Percentiles rank a stretch among this genome's conserved stretches.
Evolutionary conservation across 2,329 filamentous ascomycete species (phyloP).

Genomic region (Stagonosporopsis tanaceti): DNA sequence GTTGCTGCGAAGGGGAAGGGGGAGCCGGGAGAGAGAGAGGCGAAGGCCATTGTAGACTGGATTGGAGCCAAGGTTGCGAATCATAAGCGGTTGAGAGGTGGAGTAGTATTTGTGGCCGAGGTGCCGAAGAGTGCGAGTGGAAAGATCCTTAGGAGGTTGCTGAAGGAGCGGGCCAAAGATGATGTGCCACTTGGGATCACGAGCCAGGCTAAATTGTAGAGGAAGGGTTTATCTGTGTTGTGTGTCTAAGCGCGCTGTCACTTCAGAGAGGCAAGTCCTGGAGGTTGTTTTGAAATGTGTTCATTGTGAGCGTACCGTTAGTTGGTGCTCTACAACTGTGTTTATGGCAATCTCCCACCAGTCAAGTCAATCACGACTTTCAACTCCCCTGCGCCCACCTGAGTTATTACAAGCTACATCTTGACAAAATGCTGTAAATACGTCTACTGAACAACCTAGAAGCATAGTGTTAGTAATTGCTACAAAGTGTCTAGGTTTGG

Average conservation of each 20-base stretch:
- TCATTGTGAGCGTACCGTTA: slow-evolving; percentile 11
- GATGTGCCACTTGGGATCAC: slow-evolving; percentile 28
- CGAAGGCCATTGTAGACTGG: slow-evolving; percentile 28
- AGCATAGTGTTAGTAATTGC: slow-evolving; percentile 5
- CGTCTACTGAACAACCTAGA: slow-evolving; percentile 48
- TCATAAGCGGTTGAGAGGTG: slow-evolving; percentile 41
- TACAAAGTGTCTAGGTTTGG: background rate
- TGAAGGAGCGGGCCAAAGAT: slow-evolving; percentile 31
- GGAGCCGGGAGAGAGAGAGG: slow-evolving; percentile 25
- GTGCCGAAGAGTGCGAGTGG: slow-evolving; percentile 58
- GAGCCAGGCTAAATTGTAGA: slow-evolving; percentile 25
- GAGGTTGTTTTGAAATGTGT: background rate
- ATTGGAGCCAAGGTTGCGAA: slow-evolving; percentile 34
- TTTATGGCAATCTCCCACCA: slow-evolving; percentile 7
- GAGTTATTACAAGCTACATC: slow-evolving; percentile 13
- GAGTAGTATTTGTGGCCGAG: slow-evolving; percentile 54
- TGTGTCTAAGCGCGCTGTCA: background rate
- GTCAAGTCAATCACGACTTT: slow-evolving; percentile 1
- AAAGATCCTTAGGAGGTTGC: slow-evolving; percentile 54
- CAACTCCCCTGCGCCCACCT: slow-evolving; percentile 8
- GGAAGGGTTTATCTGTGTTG: background rate
- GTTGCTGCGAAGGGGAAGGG: slow-evolving; percentile 24
- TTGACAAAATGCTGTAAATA: slow-evolving; percentile 10
- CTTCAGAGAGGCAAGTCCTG: background rate
- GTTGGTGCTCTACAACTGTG: slow-evolving; percentile 10